Base-by-base conservation (phyloP, 306 rosid species). In the Trifolium fragiferum region DNA sequence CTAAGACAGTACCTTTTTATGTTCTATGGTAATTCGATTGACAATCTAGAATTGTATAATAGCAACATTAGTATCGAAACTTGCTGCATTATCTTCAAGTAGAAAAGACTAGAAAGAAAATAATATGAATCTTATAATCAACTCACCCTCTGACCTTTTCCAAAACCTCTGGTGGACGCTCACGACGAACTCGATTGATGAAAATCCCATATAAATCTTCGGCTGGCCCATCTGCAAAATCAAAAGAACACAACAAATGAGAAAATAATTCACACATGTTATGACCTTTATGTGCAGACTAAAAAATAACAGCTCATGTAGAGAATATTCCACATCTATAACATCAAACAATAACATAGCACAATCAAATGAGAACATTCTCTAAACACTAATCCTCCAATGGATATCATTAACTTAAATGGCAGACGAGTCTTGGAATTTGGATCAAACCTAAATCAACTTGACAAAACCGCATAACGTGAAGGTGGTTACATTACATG, bases 171-270 rank as follows among this genome's bases (percentile, higher is more conserved):
- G 96, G 97, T 6, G 97, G 92, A 35, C 96, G 96, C 90, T 89
- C 97, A 59, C 90, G 85, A 30, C 97, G 97, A 84, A 93, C 94
- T 69, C 92, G 88, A 80, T 89, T 88, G 68, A 93, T 93, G 83
- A 93, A 93, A 73, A 93, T 85, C 58, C 98, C 98, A 76, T 88
- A 93, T 15, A 93, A 74, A 82, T 93, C 96, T 82, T 93, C 98
- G 30, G 98, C 98, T 1, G 97, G 98, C 33, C 97, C 98, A 88
- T 93, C 98, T 93, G 84, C 72, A 75, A 51, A 82, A 33, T 47
- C 68, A 65, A 61, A 51, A 62, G 21, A 66, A 72, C 53, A 50
- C 11, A 60, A 30, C 30, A 16, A 20, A 59, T 49, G 30, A 59
- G 21, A 59, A 66, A 59, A 73, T 14, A 76, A 53, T 72, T 53